Evolutionary conservation across 2,329 filamentous ascomycete species (phyloP).

Genomic region (Phaeoacremonium minimum): DNA sequence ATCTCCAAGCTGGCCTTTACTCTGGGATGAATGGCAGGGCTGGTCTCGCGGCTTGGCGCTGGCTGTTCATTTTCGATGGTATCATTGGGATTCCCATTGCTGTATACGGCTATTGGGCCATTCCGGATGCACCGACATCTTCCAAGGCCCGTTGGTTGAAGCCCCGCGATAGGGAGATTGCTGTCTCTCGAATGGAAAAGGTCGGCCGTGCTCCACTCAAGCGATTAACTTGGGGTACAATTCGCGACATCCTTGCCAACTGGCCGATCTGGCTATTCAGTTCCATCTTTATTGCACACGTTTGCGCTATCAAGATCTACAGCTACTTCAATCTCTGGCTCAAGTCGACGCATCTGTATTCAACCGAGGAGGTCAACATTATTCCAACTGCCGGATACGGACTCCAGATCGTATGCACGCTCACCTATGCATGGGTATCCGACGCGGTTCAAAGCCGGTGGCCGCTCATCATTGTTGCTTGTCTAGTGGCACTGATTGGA

Average conservation of each 20-base stretch:
- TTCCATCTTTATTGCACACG: constrained; percentile 23
- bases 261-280: constrained; percentile 27
- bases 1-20: constrained; percentile 36
- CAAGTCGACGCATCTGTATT: constrained; percentile 23
- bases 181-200: constrained; percentile 21
- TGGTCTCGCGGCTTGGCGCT: constrained; percentile 36
- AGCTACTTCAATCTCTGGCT: constrained; percentile 29
- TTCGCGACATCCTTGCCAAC: constrained; percentile 20
- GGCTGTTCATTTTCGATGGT: constrained; percentile 41
- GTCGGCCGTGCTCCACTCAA: constrained; percentile 23
- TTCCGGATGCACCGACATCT: constrained; percentile 24
- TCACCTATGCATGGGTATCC: constrained; percentile 48
- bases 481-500: constrained; percentile 26
- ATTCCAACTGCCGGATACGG: constrained; percentile 38
- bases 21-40: constrained; percentile 28
- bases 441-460: constrained; percentile 46
- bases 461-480: constrained; percentile 49
- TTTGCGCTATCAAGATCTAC: constrained; percentile 29
- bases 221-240: constrained; percentile 20
- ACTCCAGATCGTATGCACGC: constrained; percentile 40
- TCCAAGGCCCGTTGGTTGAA: constrained; percentile 20
- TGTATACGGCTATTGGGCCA: constrained; percentile 23
- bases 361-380: constrained; percentile 41
- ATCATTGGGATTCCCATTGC: constrained; percentile 25
- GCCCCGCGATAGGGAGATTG: constrained; percentile 17